A percentile compares a stretch with the other conserved stretches of the same genome.
Evolutionary conservation across 1,139 yeast genomes (phyloP).

Genomic region (Pichia sp.): DNA sequence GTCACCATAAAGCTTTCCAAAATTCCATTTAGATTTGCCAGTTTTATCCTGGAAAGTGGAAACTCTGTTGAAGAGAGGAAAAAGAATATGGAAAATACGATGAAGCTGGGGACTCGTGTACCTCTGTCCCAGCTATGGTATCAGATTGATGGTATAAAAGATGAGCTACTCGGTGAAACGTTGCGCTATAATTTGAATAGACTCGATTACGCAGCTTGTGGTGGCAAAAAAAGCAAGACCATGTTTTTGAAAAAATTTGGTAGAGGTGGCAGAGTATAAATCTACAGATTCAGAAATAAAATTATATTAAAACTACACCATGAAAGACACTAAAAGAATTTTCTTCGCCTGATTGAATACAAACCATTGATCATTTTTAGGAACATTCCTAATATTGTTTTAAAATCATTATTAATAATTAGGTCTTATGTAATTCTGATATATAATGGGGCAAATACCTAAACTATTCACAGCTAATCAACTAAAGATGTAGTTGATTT

Average conservation of each 20-base stretch:
- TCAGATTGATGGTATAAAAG: conserved; percentile 76
- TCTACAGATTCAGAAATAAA: too few species aligned
- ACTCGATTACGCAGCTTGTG: conserved; percentile 32
- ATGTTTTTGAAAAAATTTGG: conserved; percentile 20
- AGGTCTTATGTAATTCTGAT: too few species aligned
- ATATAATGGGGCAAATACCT: too few species aligned
- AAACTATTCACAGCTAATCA: too few species aligned
- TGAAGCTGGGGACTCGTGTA: conserved; percentile 58
- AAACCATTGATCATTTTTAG: too few species aligned
- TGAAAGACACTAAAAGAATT: too few species aligned
- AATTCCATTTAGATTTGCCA: conserved; percentile 63
- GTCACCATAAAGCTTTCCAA: conserved; percentile 60
- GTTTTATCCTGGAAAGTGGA: conserved; percentile 69
- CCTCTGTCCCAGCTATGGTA: conserved; percentile 74
- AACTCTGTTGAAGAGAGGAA: conserved; percentile 53
- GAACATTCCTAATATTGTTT: too few species aligned
- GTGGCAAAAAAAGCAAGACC: conserved; percentile 32
- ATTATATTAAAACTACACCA: too few species aligned
- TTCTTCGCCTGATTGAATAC: too few species aligned
- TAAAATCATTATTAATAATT: too few species aligned
- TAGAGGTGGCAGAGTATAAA: conserved; percentile 15
- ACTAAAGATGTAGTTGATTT: too few species aligned
- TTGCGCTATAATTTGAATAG: conserved; percentile 38
- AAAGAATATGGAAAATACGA: conserved; percentile 55
- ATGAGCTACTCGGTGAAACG: conserved; percentile 52